Percentiles rank a stretch among this genome's conserved stretches.
Conservation (phyloP, 768 basidiomycete genomes). For the Panaeolus papilionaceus region DNA sequence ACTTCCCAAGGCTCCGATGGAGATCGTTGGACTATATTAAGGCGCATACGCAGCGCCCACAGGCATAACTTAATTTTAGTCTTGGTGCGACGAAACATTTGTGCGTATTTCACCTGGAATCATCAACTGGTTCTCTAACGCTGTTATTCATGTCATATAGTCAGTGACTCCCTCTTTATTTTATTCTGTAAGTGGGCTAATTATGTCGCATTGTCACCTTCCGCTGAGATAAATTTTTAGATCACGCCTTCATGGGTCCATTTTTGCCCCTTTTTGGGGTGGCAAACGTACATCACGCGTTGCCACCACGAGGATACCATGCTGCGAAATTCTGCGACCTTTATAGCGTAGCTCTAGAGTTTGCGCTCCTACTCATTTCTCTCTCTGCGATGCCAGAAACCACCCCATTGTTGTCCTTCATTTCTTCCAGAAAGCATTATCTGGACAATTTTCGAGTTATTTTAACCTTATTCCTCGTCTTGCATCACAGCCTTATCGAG, state of each 20-base stretch:
- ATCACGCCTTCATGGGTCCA: not conserved
- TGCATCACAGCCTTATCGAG: conserved; percentile 31
- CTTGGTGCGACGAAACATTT: not conserved
- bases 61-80: not conserved
- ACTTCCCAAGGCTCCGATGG: conserved; percentile 27
- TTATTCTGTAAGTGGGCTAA: not conserved
- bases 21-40: conserved; percentile 23
- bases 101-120: not conserved
- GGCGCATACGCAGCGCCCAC: conserved; percentile 14
- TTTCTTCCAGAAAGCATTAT: conserved; percentile 24
- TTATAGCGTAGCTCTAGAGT: not conserved
- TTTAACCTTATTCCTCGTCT: conserved; percentile 29
- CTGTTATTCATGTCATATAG: no score
- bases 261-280: not conserved
- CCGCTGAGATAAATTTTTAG: not conserved
- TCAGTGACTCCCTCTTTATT: not conserved
- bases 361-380: not conserved
- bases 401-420: conserved; percentile 16
- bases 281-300: not conserved
- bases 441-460: conserved; percentile 34
- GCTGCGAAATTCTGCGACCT: not conserved
- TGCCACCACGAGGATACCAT: conserved; percentile 8
- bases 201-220: not conserved
- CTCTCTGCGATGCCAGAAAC: conserved; percentile 17
- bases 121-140: not conserved